Evolutionary conservation across 352 stramenopile genomes (phyloP).

Genomic region (Globisporangium solare): DNA sequence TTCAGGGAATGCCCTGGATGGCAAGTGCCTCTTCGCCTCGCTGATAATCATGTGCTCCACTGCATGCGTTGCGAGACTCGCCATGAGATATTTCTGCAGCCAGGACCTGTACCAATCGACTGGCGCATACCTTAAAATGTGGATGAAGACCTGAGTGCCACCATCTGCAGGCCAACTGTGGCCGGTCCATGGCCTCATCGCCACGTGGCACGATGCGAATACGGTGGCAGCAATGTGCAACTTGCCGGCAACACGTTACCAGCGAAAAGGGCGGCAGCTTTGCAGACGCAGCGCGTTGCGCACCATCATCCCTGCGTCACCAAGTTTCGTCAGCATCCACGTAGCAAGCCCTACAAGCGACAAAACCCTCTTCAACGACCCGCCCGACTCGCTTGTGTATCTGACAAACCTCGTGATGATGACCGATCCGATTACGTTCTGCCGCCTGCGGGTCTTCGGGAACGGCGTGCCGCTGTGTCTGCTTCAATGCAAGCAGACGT

Average conservation of each 20-base stretch:
- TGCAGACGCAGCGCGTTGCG: no score
- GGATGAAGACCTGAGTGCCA: background rate
- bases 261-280: no score
- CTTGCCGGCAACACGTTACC: background rate
- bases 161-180: constrained; percentile 1
- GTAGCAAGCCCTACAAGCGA: no score
- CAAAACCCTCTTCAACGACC: no score
- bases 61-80: background rate
- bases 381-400: background rate
- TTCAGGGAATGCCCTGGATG: background rate
- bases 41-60: background rate
- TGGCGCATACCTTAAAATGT: background rate
- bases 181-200: background rate
- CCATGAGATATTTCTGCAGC: background rate
- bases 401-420: constrained; percentile 5
- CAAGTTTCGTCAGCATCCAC: background rate
- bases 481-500: background rate
- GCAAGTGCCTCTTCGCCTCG: constrained; percentile 1
- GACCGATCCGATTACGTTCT: constrained; percentile 7
- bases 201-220: background rate
- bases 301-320: background rate
- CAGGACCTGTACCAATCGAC: background rate
- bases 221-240: background rate
- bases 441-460: background rate
- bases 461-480: constrained; percentile 1